phyloP scores from a whole-genome alignment of 169 alveolate species.

The Fabrea salina region DNA sequence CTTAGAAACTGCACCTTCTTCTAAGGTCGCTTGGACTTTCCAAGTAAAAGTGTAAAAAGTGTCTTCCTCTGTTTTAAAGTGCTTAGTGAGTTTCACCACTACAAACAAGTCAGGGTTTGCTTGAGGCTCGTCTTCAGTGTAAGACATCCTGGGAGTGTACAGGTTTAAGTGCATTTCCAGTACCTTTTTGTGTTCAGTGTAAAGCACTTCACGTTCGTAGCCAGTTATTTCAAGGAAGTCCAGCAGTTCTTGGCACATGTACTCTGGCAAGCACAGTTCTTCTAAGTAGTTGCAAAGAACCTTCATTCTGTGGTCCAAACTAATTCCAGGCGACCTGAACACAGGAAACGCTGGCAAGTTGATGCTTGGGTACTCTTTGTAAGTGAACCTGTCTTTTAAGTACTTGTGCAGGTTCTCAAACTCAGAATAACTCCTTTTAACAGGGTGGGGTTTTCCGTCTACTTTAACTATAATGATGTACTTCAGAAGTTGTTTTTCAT shows the following conservation, averaged over 20 bases:
- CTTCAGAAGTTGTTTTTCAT: neutral
- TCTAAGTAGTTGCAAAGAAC: neutral
- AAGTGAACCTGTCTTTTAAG: neutral
- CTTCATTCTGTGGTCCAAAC: slow-evolving; percentile 7
- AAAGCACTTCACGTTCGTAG: neutral
- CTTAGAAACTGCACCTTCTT: neutral
- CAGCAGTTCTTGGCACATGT: neutral
- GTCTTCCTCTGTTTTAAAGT: neutral
- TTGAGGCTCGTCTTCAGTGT: neutral
- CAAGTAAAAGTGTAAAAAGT: no score
- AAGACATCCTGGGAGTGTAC: neutral
- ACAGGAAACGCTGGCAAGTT: slow-evolving; percentile 20
- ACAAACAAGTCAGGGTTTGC: neutral
- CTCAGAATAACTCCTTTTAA: slow-evolving; percentile 12
- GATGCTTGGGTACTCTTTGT: neutral
- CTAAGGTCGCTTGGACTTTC: neutral
- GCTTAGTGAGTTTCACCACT: neutral
- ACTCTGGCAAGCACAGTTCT: slow-evolving; percentile 26
- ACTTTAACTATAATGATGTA: neutral
- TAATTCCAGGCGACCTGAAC: neutral
- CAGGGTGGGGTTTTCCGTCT: neutral
- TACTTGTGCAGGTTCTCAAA: neutral
- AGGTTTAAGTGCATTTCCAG: slow-evolving; percentile 1
- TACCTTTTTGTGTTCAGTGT: neutral
- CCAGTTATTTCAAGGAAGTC: slow-evolving; percentile 26